A percentile compares a stretch with the other conserved stretches of the same genome.
phyloP scores from a whole-genome alignment of 2,329 filamentous ascomycete genomes.

The Fusarium sp. region DNA sequence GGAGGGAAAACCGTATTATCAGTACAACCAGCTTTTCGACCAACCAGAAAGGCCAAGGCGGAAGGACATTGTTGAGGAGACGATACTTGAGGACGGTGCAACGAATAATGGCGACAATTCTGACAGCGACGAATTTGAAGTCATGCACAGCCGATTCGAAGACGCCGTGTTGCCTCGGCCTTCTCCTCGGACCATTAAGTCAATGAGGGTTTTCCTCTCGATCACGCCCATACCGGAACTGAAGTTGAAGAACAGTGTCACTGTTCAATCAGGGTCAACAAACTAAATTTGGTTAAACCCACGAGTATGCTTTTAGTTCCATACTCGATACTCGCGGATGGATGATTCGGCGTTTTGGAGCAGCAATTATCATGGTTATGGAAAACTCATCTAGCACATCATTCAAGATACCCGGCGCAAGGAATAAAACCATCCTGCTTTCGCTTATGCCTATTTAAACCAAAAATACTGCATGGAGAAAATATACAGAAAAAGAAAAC shows the following conservation, averaged over 20 bases:
- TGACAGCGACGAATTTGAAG: constrained; percentile 64
- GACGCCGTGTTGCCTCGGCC: constrained; percentile 61
- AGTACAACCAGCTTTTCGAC: constrained; percentile 68
- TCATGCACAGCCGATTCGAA: constrained; percentile 67
- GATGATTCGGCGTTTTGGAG: constrained; percentile 19
- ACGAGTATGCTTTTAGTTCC: background rate
- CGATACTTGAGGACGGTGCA: constrained; percentile 50
- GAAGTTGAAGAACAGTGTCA: constrained; percentile 59
- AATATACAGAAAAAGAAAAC: constrained; percentile 16
- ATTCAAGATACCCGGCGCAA: constrained; percentile 37
- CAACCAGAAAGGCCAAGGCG: constrained; percentile 51
- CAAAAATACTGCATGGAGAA: constrained; percentile 30
- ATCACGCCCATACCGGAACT: constrained; percentile 65
- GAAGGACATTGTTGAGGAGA: constrained; percentile 56
- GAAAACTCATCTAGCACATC: constrained; percentile 6
- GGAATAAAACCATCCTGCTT: constrained; percentile 27
- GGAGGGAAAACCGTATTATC: constrained; percentile 61
- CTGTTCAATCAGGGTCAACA: constrained; percentile 59
- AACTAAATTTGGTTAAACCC: constrained; percentile 10
- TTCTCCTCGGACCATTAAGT: constrained; percentile 60
- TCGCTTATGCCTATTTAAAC: constrained; percentile 28
- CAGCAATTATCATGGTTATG: background rate
- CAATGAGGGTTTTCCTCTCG: constrained; percentile 71
- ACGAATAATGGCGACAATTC: constrained; percentile 39
- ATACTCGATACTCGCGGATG: background rate